Conservation (phyloP, 352 stramenopile species). For the Globisporangium spinosum region DNA sequence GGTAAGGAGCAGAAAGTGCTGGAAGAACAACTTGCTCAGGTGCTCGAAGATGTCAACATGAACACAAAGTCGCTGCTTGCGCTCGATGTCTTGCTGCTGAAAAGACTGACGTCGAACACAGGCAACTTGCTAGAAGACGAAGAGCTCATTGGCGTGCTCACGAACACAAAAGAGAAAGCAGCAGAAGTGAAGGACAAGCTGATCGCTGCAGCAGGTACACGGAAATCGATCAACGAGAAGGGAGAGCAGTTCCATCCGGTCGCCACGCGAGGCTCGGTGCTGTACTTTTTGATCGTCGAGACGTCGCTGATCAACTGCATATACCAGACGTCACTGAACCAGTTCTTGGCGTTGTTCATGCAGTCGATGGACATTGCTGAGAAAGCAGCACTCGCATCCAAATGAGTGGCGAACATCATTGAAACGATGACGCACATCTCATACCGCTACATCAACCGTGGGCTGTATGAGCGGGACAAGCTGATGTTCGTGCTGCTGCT, state of each 20-base stretch:
- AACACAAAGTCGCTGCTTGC: constrained; percentile 97
- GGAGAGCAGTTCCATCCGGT: constrained; percentile 97
- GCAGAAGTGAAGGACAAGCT: constrained; percentile 98
- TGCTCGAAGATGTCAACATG: constrained; percentile 97
- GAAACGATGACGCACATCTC: constrained; percentile 99
- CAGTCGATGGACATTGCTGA: constrained; percentile 97
- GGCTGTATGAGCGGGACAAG: constrained; percentile 98
- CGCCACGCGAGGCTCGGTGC: constrained; percentile 94
- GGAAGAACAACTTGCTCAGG: constrained; percentile 97
- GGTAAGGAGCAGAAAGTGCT: constrained; percentile 97
- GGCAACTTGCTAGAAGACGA: constrained; percentile 98
- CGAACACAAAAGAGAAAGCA: constrained; percentile 98
- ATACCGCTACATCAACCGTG: constrained; percentile 98
- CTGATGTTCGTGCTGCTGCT: constrained; percentile 97
- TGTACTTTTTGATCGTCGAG: constrained; percentile 99
- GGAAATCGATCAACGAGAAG: constrained; percentile 97
- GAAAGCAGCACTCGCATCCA: constrained; percentile 95
- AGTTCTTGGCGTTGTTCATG: constrained; percentile 98
- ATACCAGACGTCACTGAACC: constrained; percentile 98
- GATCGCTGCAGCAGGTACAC: constrained; percentile 94
- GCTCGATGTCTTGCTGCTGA: constrained; percentile 94
- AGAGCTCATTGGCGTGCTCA: constrained; percentile 97
- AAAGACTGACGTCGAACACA: constrained; percentile 95
- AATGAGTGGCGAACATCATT: constrained; percentile 98
- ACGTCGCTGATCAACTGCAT: constrained; percentile 98